Evolutionary conservation across 192 early-diverging fungal genomes (phyloP), one percentile per base, ranked within the genome.

Genomic region (Chytriomyces sp.): DNA sequence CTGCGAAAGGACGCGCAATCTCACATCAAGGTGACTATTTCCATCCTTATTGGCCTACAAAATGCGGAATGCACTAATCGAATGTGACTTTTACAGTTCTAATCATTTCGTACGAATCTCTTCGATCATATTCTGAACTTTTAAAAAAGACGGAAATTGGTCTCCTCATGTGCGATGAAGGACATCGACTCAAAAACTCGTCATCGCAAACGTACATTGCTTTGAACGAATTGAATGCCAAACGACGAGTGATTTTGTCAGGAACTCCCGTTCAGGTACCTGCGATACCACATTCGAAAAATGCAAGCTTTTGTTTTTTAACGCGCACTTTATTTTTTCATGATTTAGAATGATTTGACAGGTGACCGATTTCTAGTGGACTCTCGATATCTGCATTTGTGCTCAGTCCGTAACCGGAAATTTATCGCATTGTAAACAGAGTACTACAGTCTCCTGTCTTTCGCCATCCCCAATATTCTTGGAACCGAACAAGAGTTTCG

Each of bases 31-130:
- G 88, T 91, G 80, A 49, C 1, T 43, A 50, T 9, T 45, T 57
- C 26, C 53, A 50, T 43, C 26, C 5, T 61, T 10, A 50, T 69
- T 61, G 44, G 35, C 0, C 35, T 59, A 43, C 79, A 16, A 5
- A 35, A 35, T 35, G 35, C 35, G 35, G 35, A 35, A 35, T 35
- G 35, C 4, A 35, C 10, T 43, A 50, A 18, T 48, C 5, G 5
- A 35, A 68, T 68, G 13, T 50, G 23, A 7, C 65, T 24, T 24
- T 35, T 28, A 7, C 68, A 86, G 96, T 99, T 6, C 80, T 99
- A 28, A 99, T 99, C 49, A 96, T 99, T 62, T 98, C 96, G 4
- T 99, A 99, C 75, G 98, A 99, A 84, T 94, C 94, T 26, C 82
- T 99, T 66, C 91, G 98, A 46, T 85, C 89, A 5, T 93, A 98